Evolutionary conservation across 164 flowering plant species (phyloP).

Genomic region (Stephania japonica): DNA sequence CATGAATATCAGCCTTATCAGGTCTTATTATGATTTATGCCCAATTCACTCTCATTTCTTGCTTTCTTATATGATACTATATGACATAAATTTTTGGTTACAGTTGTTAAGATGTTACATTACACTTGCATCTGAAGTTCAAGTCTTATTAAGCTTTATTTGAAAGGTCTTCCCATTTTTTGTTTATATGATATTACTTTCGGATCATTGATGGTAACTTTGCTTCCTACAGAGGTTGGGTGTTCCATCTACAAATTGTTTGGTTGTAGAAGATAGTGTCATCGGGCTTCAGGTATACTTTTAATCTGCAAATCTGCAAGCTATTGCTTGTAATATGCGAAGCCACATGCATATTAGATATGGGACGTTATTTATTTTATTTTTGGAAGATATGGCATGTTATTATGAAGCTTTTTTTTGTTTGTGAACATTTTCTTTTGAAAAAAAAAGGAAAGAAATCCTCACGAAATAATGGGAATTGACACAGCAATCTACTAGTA

Average conservation of each 20-base stretch:
- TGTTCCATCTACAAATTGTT: slow-evolving; percentile 50
- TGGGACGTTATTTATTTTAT: not conserved
- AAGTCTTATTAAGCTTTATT: not conserved
- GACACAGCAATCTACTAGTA: not conserved
- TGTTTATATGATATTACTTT: not conserved
- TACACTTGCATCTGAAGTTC: no score
- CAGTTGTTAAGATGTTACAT: no score
- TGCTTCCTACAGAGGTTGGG: slow-evolving; percentile 56
- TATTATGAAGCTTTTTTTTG: no score
- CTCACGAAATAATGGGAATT: no score
- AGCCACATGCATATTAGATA: not conserved
- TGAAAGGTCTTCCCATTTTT: not conserved
- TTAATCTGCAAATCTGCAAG: not conserved
- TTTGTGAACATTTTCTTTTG: no score
- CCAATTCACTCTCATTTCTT: no score
- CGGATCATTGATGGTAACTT: not conserved
- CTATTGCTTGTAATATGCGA: not conserved
- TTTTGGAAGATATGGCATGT: not conserved
- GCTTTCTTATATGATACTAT: no score
- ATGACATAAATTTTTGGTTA: no score
- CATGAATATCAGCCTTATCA: no score
- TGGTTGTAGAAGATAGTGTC: slow-evolving; percentile 93
- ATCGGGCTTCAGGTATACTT: slow-evolving; percentile 77
- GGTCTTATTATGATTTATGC: no score
- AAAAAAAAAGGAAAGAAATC: no score